phyloP scores from a whole-genome alignment of 2,329 filamentous ascomycete genomes.

The Aspergillus jensenii region DNA sequence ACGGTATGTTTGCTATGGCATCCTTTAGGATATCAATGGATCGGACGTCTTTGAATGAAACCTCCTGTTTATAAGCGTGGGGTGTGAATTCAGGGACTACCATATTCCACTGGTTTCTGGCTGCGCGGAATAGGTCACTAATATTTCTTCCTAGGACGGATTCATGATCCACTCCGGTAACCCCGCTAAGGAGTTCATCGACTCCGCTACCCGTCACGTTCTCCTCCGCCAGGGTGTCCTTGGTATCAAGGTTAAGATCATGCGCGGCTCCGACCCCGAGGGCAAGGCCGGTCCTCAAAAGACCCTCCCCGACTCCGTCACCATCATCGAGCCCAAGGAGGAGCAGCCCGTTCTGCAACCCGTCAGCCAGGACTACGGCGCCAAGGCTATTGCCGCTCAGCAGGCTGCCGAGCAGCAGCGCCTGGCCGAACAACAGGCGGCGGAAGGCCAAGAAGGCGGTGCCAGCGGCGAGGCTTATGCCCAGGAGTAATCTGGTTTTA shows the following conservation, averaged over 20 bases:
- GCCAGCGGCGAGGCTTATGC: conserved; percentile 44
- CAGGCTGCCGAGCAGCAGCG: conserved; percentile 55
- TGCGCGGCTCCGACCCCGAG: conserved; percentile 98
- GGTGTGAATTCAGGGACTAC: background rate
- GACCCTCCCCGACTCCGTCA: conserved; percentile 96
- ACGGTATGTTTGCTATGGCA: conserved; percentile 61
- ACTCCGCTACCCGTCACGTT: conserved; percentile 97
- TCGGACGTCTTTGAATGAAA: background rate
- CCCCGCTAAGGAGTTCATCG: conserved; percentile 99
- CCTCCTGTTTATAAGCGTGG: background rate
- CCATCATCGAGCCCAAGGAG: conserved; percentile 99
- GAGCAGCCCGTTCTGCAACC: conserved; percentile 93
- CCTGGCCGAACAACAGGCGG: conserved; percentile 58
- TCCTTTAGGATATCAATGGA: background rate
- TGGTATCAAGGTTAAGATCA: conserved; percentile 99
- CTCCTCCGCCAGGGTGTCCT: conserved; percentile 99
- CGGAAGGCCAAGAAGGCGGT: conserved; percentile 45
- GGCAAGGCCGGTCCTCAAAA: conserved; percentile 98
- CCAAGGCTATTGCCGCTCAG: conserved; percentile 74
- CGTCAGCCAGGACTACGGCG: conserved; percentile 97
- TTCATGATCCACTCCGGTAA: conserved; percentile 99
- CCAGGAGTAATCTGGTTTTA: conserved; percentile 46
- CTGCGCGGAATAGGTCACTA: conserved; percentile 6
- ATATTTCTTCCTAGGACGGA: conserved; percentile 62
- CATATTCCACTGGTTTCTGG: background rate